Conservation (phyloP, 805 yeast species). For the Kodamaea hsintzibuensis region DNA sequence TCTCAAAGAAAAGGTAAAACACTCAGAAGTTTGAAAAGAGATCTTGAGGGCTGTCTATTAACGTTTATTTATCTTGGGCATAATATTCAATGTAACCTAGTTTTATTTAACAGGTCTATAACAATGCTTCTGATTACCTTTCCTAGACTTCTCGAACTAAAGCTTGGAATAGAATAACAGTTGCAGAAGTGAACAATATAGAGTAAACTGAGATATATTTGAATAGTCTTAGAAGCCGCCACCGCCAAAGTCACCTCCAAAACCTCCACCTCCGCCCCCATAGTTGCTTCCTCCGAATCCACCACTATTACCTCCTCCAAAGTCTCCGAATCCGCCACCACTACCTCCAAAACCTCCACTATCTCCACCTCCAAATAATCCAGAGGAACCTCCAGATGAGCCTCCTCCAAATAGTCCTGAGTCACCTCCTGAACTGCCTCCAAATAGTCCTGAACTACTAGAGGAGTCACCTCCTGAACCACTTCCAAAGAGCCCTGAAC, state of each 20-base stretch:
- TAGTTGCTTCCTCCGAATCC: neutral
- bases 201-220: neutral
- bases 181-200: neutral
- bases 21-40: no score
- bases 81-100: neutral
- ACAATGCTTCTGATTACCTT: neutral
- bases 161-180: neutral
- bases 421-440: neutral
- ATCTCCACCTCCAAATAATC: neutral
- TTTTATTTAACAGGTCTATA: no score
- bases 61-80: neutral
- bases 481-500: neutral
- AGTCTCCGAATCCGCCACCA: neutral
- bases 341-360: neutral
- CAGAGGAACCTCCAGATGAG: neutral
- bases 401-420: neutral
- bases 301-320: neutral
- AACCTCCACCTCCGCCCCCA: slow-evolving; percentile 1
- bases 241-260: neutral
- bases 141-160: neutral
- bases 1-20: no score
- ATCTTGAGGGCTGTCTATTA: neutral
- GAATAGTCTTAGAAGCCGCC: neutral
- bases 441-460: neutral
- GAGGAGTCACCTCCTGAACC: neutral